A percentile compares a stretch with the other conserved stretches of the same genome.
These are phyloP conservation scores for Hypoxylon sp. DNA, from an alignment of 2,329 filamentous ascomycete species.

Conservation along the genomic window DNA sequence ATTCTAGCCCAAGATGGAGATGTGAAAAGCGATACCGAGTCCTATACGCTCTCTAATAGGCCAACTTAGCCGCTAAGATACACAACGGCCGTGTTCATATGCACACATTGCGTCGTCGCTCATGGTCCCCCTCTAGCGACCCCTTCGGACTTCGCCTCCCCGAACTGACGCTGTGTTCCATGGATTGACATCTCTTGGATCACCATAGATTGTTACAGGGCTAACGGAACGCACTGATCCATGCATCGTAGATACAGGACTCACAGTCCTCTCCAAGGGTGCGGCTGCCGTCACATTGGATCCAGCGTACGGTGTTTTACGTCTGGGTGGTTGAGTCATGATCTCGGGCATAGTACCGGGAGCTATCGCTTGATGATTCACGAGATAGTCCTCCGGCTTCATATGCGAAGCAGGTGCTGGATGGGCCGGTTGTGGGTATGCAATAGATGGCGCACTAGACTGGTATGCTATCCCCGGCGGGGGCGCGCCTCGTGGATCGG, in stretches of 20 bases:
- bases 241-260: constrained; percentile 9
- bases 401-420: constrained; percentile 4
- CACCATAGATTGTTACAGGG: neutral
- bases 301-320: neutral
- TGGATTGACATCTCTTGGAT: neutral
- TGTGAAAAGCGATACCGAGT: constrained; percentile 12
- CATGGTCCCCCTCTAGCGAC: constrained; percentile 9
- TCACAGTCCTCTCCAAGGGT: neutral
- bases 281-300: constrained; percentile 2
- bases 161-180: constrained; percentile 4
- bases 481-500: neutral
- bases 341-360: neutral
- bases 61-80: constrained; percentile 16
- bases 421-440: constrained; percentile 11
- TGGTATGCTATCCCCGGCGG: neutral
- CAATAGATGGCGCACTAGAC: neutral
- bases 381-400: neutral
- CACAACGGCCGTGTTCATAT: constrained; percentile 16
- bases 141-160: constrained; percentile 8
- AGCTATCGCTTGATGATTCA: constrained; percentile 2
- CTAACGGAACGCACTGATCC: constrained; percentile 8
- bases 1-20: constrained; percentile 8
- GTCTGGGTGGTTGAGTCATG: neutral
- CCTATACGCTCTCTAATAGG: constrained; percentile 21
- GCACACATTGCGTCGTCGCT: constrained; percentile 20